These are phyloP conservation scores for Colletotrichum noveboracense DNA, from an alignment of 2,329 filamentous ascomycete species.

Conservation along the genomic window DNA sequence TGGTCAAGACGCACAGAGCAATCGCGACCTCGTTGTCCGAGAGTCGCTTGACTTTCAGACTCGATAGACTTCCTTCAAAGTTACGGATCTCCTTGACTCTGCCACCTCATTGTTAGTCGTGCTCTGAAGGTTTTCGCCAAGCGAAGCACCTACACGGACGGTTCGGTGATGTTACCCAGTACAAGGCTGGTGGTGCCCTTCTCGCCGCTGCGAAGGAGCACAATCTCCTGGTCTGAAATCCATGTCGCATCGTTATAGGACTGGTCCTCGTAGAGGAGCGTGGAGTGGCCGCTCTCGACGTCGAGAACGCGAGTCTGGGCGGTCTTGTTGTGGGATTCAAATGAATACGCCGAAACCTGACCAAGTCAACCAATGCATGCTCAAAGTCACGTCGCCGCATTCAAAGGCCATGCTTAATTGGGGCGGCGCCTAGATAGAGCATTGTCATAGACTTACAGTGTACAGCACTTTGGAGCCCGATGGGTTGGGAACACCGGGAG, in stretches of 20 bases:
- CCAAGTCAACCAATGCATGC: neutral
- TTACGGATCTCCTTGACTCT: conserved; percentile 45
- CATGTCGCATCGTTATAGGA: conserved; percentile 76
- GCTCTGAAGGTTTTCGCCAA: neutral
- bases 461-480: conserved; percentile 69
- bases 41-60: conserved; percentile 62
- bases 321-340: conserved; percentile 73
- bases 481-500: conserved; percentile 71
- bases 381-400: neutral
- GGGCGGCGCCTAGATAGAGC: neutral
- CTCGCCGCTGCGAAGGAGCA: conserved; percentile 57
- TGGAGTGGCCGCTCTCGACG: conserved; percentile 68
- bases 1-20: conserved; percentile 67
- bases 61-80: conserved; percentile 61
- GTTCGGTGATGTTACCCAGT: conserved; percentile 40
- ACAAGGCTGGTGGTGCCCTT: conserved; percentile 54
- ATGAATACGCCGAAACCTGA: conserved; percentile 77
- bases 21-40: conserved; percentile 56
- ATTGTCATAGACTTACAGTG: conserved; percentile 48
- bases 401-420: neutral
- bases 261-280: conserved; percentile 67
- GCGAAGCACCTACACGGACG: conserved; percentile 39
- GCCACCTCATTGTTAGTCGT: conserved; percentile 4
- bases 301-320: conserved; percentile 75
- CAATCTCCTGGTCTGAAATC: conserved; percentile 71